Conservation (phyloP, 202 grass and related monocot species). For the Carex arenaria region DNA sequence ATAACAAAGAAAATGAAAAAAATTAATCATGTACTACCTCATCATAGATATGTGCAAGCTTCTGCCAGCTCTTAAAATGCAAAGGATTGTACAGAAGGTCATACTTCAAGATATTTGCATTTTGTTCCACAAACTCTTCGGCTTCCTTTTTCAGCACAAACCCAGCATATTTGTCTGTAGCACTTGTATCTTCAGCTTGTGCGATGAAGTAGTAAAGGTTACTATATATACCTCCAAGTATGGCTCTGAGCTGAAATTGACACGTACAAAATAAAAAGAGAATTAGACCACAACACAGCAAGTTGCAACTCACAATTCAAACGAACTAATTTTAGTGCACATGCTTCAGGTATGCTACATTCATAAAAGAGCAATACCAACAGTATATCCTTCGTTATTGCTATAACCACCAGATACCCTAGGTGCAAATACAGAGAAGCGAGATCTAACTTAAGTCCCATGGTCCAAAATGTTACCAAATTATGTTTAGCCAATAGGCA, state of each 20-base stretch:
- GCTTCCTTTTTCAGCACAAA: conserved; percentile 99
- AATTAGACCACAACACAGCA: neutral
- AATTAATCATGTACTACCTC: conserved; percentile 57
- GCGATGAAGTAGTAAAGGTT: conserved; percentile 82
- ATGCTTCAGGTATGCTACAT: neutral
- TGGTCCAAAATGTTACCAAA: neutral
- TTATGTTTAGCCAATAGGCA: too few species aligned
- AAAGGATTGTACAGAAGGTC: conserved; percentile 87
- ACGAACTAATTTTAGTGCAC: neutral
- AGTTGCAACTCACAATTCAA: neutral
- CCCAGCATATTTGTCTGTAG: conserved; percentile 84
- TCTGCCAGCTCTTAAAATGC: conserved; percentile 91
- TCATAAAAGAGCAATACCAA: neutral
- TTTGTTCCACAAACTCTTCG: conserved; percentile 91
- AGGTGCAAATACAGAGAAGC: neutral
- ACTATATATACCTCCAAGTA: conserved; percentile 90
- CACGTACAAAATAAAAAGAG: neutral
- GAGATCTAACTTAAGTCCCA: neutral
- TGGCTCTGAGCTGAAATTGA: conserved; percentile 65
- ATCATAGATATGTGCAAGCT: conserved; percentile 90
- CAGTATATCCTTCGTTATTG: neutral
- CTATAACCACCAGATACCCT: neutral
- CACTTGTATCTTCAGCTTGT: conserved; percentile 88
- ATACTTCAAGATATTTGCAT: conserved; percentile 90
- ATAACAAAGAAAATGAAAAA: conserved; percentile 15